Percentiles rank a stretch among this genome's conserved stretches.
These are phyloP conservation scores for Coniochaeta ligniaria DNA, from an alignment of 2,329 filamentous ascomycete species.

Conservation along the genomic window DNA sequence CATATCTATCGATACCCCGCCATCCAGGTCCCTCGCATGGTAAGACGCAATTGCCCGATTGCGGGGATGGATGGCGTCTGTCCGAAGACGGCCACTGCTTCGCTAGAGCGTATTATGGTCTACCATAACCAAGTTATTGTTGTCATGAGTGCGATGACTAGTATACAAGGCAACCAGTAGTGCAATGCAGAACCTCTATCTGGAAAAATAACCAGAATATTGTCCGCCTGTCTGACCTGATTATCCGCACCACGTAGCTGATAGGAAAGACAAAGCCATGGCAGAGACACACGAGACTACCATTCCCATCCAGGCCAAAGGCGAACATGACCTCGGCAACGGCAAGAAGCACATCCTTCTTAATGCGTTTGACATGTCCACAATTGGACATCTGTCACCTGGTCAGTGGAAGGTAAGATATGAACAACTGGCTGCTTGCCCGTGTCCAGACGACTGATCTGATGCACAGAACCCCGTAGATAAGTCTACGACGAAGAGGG, in stretches of 20 bases:
- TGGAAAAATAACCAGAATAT: no score
- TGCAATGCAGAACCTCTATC: background rate
- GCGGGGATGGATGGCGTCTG: background rate
- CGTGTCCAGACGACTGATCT: background rate
- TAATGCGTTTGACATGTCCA: constrained; percentile 62
- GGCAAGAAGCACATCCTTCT: constrained; percentile 49
- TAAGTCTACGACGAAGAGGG: constrained; percentile 52
- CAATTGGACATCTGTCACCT: constrained; percentile 55
- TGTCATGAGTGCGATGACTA: background rate
- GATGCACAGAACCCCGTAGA: constrained; percentile 47
- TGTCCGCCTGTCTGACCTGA: background rate
- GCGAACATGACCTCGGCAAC: constrained; percentile 7
- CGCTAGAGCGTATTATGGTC: background rate
- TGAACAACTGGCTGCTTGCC: background rate
- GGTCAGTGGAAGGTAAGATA: constrained; percentile 57
- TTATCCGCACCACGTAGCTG: background rate
- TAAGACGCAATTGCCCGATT: background rate
- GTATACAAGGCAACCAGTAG: background rate
- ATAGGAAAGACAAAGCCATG: background rate
- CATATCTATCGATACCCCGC: background rate
- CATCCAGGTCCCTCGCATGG: background rate
- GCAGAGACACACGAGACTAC: background rate
- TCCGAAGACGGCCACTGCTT: background rate
- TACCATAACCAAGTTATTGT: no score
- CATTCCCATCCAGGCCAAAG: background rate